A percentile compares a stretch with the other conserved stretches of the same genome.
phyloP scores from a whole-genome alignment of 108 stramenopile species.

The Epithemia pelagica region DNA sequence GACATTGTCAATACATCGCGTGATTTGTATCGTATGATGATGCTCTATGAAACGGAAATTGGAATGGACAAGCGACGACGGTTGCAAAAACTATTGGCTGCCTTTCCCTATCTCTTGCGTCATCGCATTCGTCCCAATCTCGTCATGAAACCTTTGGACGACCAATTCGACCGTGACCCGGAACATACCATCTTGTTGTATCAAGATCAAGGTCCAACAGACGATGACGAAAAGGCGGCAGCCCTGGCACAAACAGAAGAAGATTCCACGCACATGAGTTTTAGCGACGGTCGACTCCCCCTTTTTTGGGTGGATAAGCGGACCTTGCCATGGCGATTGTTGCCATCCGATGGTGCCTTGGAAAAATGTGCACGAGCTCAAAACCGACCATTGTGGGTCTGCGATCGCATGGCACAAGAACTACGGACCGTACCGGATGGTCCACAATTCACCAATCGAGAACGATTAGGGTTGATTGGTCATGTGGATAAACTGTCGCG shows the following conservation, averaged over 20 bases:
- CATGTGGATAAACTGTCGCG: slow-evolving; percentile 72
- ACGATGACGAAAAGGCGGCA: slow-evolving; percentile 26
- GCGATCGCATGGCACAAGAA: slow-evolving; percentile 76
- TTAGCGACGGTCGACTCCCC: slow-evolving; percentile 30
- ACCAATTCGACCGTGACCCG: slow-evolving; percentile 63
- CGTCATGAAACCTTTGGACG: slow-evolving; percentile 57
- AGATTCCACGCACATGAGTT: slow-evolving; percentile 10
- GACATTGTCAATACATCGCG: slow-evolving; percentile 56
- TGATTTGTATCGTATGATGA: slow-evolving; percentile 75
- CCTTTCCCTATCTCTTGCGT: slow-evolving; percentile 76
- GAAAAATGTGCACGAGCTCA: slow-evolving; percentile 74
- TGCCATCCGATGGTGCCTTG: slow-evolving; percentile 46
- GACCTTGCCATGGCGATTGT: slow-evolving; percentile 73
- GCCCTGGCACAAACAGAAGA: slow-evolving; percentile 65
- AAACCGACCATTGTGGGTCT: slow-evolving; percentile 86
- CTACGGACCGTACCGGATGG: slow-evolving; percentile 55
- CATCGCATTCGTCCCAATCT: slow-evolving; percentile 76
- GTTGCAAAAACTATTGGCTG: slow-evolving; percentile 62
- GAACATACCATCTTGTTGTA: slow-evolving; percentile 70
- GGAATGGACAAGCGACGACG: slow-evolving; percentile 58
- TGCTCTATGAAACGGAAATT: slow-evolving; percentile 76
- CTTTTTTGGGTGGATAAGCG: slow-evolving; percentile 83
- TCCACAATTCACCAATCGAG: slow-evolving; percentile 64
- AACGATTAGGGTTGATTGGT: slow-evolving; percentile 71
- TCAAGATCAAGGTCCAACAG: slow-evolving; percentile 40